phyloP scores from a whole-genome alignment of 73 alveolate species.

The Stentor roeselii region DNA sequence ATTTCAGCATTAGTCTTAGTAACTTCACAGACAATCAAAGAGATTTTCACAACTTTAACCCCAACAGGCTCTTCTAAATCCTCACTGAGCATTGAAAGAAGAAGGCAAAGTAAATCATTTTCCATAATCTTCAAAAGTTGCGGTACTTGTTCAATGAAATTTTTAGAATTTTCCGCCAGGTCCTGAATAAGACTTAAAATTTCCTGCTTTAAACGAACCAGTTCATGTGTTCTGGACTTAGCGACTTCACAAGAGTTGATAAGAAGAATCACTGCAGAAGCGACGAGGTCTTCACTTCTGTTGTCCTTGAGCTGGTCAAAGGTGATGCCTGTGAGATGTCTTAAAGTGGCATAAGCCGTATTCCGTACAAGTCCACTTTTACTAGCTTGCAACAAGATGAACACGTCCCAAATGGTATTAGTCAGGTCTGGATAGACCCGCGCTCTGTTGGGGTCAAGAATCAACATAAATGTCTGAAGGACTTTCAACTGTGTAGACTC shows the following conservation, averaged over 20 bases:
- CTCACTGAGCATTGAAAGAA: neutral
- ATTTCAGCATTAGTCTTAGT: neutral
- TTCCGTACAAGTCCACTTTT: constrained; percentile 42
- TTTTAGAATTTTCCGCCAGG: neutral
- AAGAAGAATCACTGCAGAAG: neutral
- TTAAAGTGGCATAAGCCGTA: constrained; percentile 54
- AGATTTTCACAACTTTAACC: neutral
- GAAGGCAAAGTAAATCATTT: neutral
- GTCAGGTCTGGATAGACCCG: constrained; percentile 32
- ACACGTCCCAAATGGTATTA: neutral
- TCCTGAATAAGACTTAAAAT: neutral
- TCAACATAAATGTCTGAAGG: constrained; percentile 50
- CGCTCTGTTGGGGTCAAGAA: constrained; percentile 49
- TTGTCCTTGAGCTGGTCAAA: constrained; percentile 35
- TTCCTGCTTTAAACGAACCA: neutral
- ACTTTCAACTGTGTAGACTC: constrained; percentile 48
- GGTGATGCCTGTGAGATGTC: constrained; percentile 43
- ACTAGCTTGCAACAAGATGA: constrained; percentile 16
- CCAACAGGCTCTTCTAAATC: constrained; percentile 3
- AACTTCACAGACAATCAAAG: neutral
- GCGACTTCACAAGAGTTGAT: neutral
- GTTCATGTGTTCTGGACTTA: neutral
- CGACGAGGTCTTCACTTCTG: neutral
- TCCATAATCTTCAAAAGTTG: neutral
- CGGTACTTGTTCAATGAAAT: neutral